Evolutionary conservation across 208 protist species (phyloP), one percentile per base, ranked within the genome.

Genomic region (Wallacemonas collosoma): DNA sequence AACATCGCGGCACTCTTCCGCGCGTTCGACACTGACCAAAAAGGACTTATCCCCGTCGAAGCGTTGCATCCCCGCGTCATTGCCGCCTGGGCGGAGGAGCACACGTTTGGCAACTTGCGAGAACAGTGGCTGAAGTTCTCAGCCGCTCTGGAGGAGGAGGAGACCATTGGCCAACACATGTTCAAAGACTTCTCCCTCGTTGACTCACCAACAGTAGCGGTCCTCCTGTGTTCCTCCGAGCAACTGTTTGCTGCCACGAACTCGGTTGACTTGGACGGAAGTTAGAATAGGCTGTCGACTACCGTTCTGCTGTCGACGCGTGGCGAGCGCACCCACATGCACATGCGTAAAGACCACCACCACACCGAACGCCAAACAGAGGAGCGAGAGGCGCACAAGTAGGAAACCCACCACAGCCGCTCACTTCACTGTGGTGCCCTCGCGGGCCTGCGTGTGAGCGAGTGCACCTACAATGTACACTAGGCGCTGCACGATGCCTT

Each of bases 101-200:
- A 83, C 76, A 83, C 87, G 2, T 95, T 90, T 67, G 90, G 90
- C 12, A 86, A 81, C 17, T 61, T 93, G 53, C 85, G 90, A 1
- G 80, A 82, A 11, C 79, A 89, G 51, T 95, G 90, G 90, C 71
- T 79, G 11, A 79, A 81, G 35, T 82, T 95, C 65, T 76, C 83
- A 0, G 73, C 75, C 0, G 78, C 84, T 4, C 66, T 95, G 9
- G 71, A 83, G 48, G 7, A 67, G 11, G 76, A 82, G 40, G 77
- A 75, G 50, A 38, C 61, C 36, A 48, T 82, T 1, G 73, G 56
- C 8, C 48, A 77, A 2, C 68, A 72, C 17, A 68, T 73, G 14
- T 68, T 88, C 1, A 75, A 77, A 15, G 78, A 58, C 26, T 12
- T 78, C n/a, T 72, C 73, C 17, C 2, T 72, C 86, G 39, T 75